Percentiles rank a stretch among this genome's conserved stretches.
Conservation (phyloP, 768 basidiomycete species). For the Calocybe gangraenosa region DNA sequence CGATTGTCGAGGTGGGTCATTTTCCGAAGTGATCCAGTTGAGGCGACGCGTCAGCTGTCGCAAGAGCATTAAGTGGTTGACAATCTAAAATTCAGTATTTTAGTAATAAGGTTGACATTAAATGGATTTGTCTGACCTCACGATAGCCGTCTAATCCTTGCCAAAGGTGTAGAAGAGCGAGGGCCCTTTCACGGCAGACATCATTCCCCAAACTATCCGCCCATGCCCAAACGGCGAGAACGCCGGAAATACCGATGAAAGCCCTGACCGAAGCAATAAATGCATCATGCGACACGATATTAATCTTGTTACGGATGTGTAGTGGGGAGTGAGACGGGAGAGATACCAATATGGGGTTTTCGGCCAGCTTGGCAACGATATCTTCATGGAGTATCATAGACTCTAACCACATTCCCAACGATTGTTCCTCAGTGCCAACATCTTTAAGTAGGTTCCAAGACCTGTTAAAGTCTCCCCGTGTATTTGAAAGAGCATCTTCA, state of each 20-base stretch:
- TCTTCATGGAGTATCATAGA: slow-evolving; percentile 60
- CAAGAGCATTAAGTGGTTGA: slow-evolving; percentile 68
- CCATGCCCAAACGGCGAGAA: slow-evolving; percentile 75
- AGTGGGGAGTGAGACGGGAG: slow-evolving; percentile 33
- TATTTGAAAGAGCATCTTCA: slow-evolving; percentile 55
- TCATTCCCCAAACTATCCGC: slow-evolving; percentile 71
- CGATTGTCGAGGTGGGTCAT: slow-evolving; percentile 56
- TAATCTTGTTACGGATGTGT: slow-evolving; percentile 28
- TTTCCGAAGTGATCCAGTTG: slow-evolving; percentile 66
- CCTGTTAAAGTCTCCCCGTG: slow-evolving; percentile 43
- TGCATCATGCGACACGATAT: slow-evolving; percentile 41
- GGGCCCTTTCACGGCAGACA: slow-evolving; percentile 56
- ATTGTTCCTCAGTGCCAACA: slow-evolving; percentile 58
- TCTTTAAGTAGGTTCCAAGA: slow-evolving; percentile 56
- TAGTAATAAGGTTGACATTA: slow-evolving; percentile 5
- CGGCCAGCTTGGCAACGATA: slow-evolving; percentile 40
- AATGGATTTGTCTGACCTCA: slow-evolving; percentile 49
- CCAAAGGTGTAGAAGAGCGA: slow-evolving; percentile 64
- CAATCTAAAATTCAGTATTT: slow-evolving; percentile 42
- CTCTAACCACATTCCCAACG: slow-evolving; percentile 70
- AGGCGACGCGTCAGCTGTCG: slow-evolving; percentile 71
- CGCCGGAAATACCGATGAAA: slow-evolving; percentile 60
- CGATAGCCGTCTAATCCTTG: slow-evolving; percentile 67
- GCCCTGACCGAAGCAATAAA: slow-evolving; percentile 65
- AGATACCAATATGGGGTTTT: slow-evolving; percentile 32